These are phyloP conservation scores for Solanum hybrid DNA, from an alignment of 305 asterid species.

Conservation along the genomic window DNA sequence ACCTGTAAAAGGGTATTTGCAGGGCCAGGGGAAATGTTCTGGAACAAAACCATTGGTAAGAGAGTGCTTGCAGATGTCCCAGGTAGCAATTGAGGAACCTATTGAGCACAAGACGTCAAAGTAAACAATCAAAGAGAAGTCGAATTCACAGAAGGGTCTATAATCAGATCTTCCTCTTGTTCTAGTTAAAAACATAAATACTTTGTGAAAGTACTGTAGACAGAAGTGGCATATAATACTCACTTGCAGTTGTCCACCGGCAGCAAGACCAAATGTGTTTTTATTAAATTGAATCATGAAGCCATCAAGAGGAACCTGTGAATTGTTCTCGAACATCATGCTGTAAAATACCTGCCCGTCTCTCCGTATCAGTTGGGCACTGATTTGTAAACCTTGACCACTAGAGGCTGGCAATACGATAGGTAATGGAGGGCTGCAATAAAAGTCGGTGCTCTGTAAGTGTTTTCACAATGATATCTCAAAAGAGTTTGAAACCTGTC, in stretches of 20 bases:
- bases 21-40: constrained; percentile 78
- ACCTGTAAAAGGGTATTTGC: constrained; percentile 81
- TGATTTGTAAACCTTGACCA: constrained; percentile 93
- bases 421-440: constrained; percentile 83
- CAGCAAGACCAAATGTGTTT: constrained; percentile 95
- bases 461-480: constrained; percentile 3
- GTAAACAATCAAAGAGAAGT: neutral
- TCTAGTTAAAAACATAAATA: neutral
- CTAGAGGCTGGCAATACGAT: constrained; percentile 65
- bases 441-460: constrained; percentile 15
- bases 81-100: constrained; percentile 82
- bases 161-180: neutral
- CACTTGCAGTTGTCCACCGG: constrained; percentile 90
- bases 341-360: constrained; percentile 87
- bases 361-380: constrained; percentile 78
- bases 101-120: constrained; percentile 15
- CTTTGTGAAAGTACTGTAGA: neutral
- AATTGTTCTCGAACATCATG: constrained; percentile 83
- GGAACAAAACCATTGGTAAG: constrained; percentile 88
- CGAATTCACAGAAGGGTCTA: neutral
- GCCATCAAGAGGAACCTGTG: constrained; percentile 78
- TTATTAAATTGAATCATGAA: constrained; percentile 98
- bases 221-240: neutral
- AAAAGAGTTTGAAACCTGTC: constrained; percentile 3
- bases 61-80: constrained; percentile 74